phyloP scores from a whole-genome alignment of 257 asterid genomes.

The Schizonepeta tenuifolia region DNA sequence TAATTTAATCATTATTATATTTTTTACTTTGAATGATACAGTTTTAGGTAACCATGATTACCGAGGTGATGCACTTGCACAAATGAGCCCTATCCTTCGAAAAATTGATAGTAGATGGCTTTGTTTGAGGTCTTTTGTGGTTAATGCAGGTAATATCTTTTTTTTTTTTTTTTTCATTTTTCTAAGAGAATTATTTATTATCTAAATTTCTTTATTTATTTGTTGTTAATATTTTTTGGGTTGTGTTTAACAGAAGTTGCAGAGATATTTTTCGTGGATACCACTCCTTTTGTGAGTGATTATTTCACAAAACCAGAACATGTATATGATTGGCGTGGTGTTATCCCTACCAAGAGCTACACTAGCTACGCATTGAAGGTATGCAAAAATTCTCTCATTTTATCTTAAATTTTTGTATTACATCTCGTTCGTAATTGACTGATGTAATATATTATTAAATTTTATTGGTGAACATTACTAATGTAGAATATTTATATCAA shows the following conservation, averaged over 20 bases:
- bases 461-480: too few species aligned
- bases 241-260: slow-evolving; percentile 54
- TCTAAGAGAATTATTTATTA: background rate
- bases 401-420: too few species aligned
- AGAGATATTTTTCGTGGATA: slow-evolving; percentile 75
- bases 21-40: slow-evolving; percentile 12
- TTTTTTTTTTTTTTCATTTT: background rate
- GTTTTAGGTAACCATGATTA: slow-evolving; percentile 95
- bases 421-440: too few species aligned
- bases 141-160: slow-evolving; percentile 56
- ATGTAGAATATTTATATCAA: too few species aligned
- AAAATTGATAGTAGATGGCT: slow-evolving; percentile 77
- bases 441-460: too few species aligned
- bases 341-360: slow-evolving; percentile 48
- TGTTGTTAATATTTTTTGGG: background rate
- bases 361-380: slow-evolving; percentile 47
- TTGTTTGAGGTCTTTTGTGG: slow-evolving; percentile 77
- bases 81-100: slow-evolving; percentile 63
- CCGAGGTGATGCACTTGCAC: slow-evolving; percentile 77
- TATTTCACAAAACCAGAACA: slow-evolving; percentile 62
- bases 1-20: background rate
- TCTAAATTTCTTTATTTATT: background rate
- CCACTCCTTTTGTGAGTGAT: slow-evolving; percentile 69
- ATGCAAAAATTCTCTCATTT: background rate
- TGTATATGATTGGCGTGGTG: slow-evolving; percentile 77